These are phyloP conservation scores for Phycomyces nitens DNA, from an alignment of 192 early-diverging fungal species.

Conservation along the genomic window DNA sequence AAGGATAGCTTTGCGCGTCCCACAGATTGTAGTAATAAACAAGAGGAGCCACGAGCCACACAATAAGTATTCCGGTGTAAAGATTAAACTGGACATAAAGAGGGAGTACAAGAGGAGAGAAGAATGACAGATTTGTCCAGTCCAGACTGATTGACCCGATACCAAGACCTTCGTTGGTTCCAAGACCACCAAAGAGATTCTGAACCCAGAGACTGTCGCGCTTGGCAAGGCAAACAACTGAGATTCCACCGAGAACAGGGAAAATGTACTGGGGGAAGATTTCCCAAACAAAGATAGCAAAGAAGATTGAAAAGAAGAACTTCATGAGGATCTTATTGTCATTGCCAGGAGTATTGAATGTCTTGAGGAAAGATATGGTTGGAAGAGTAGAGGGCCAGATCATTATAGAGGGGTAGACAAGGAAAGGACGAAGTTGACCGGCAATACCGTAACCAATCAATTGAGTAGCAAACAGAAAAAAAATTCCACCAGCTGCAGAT, in stretches of 20 bases:
- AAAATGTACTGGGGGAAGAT: constrained; percentile 42
- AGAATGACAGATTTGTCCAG: constrained; percentile 37
- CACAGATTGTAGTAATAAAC: constrained; percentile 54
- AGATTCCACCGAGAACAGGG: constrained; percentile 28
- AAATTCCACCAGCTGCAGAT: constrained; percentile 38
- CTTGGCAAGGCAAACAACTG: constrained; percentile 36
- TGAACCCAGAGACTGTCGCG: constrained; percentile 19
- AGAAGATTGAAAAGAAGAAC: constrained; percentile 34
- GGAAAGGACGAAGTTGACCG: constrained; percentile 45
- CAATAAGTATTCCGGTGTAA: constrained; percentile 49
- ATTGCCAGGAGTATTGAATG: constrained; percentile 26
- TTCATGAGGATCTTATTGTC: constrained; percentile 14
- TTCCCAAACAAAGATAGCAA: constrained; percentile 27
- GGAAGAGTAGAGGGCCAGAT: constrained; percentile 51
- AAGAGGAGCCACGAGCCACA: constrained; percentile 58
- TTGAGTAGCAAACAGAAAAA: constrained; percentile 43
- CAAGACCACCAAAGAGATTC: constrained; percentile 33
- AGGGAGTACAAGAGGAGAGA: constrained; percentile 51
- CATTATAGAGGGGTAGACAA: constrained; percentile 51
- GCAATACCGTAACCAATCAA: constrained; percentile 54
- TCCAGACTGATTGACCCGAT: constrained; percentile 40
- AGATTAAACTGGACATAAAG: constrained; percentile 67
- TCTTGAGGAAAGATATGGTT: constrained; percentile 42
- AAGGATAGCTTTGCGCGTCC: constrained; percentile 47
- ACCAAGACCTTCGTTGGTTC: constrained; percentile 37